Conservation (phyloP, 768 basidiomycete genomes). For the Strobilomyces dryophilus region DNA sequence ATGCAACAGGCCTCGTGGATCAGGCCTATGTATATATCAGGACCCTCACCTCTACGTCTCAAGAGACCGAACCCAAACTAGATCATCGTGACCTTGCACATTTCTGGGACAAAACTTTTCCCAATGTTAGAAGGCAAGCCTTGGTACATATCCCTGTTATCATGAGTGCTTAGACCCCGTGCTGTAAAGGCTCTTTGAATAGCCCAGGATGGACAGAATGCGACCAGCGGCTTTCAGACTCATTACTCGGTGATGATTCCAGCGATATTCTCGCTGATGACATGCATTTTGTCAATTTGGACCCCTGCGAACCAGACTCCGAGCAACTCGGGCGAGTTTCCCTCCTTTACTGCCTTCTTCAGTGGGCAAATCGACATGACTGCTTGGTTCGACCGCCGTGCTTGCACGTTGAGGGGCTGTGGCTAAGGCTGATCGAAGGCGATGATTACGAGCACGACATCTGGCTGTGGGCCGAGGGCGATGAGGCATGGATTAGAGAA, state of each 20-base stretch:
- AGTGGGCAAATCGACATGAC: background rate
- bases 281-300: background rate
- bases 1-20: too few species aligned
- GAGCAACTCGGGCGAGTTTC: background rate
- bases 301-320: background rate
- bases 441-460: background rate
- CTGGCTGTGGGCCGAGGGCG: background rate
- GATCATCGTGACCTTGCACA: too few species aligned
- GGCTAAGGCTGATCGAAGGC: background rate
- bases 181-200: background rate
- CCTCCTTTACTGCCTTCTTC: background rate
- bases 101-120: too few species aligned
- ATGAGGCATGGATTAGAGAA: conserved; percentile 1
- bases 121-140: too few species aligned
- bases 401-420: background rate
- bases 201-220: background rate
- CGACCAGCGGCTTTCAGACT: background rate
- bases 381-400: background rate
- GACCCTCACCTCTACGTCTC: too few species aligned
- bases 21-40: too few species aligned
- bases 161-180: background rate
- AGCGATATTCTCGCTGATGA: background rate
- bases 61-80: too few species aligned
- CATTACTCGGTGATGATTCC: background rate
- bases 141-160: too few species aligned